phyloP scores from a whole-genome alignment of 805 yeast species.

The Candida suzukii region DNA sequence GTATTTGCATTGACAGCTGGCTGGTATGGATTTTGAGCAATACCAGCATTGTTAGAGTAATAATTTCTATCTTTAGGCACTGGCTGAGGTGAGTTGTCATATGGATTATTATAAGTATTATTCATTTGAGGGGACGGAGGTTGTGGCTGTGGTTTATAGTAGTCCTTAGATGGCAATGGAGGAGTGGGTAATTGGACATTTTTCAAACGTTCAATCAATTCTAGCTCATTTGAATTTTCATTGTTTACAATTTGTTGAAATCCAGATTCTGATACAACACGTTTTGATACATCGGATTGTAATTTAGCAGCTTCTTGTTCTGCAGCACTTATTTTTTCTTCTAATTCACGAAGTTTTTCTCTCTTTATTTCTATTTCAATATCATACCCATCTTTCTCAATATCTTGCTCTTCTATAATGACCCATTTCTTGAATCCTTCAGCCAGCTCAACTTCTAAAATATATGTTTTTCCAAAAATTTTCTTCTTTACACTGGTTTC shows the following conservation, averaged over 20 bases:
- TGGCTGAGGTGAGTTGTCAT: background rate
- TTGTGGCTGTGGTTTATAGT: background rate
- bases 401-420: constrained; percentile 60
- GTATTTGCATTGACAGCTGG: no score
- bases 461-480: constrained; percentile 74
- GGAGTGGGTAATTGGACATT: constrained; percentile 5
- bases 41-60: background rate
- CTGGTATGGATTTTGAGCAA: background rate
- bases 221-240: no score
- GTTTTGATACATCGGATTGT: background rate
- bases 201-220: background rate
- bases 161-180: constrained; percentile 5
- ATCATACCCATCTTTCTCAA: constrained; percentile 29
- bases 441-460: constrained; percentile 72
- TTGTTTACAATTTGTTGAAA: no score
- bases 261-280: background rate
- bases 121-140: background rate
- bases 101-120: background rate
- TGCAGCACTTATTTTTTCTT: constrained; percentile 20
- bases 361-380: constrained; percentile 27
- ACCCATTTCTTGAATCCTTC: constrained; percentile 76
- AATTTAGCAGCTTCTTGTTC: constrained; percentile 19
- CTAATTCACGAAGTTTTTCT: constrained; percentile 23
- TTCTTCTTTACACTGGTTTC: constrained; percentile 58
- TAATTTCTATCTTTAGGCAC: background rate